Evolutionary conservation across 768 basidiomycete species (phyloP).

Genomic region (Boletus eberwhitei): DNA sequence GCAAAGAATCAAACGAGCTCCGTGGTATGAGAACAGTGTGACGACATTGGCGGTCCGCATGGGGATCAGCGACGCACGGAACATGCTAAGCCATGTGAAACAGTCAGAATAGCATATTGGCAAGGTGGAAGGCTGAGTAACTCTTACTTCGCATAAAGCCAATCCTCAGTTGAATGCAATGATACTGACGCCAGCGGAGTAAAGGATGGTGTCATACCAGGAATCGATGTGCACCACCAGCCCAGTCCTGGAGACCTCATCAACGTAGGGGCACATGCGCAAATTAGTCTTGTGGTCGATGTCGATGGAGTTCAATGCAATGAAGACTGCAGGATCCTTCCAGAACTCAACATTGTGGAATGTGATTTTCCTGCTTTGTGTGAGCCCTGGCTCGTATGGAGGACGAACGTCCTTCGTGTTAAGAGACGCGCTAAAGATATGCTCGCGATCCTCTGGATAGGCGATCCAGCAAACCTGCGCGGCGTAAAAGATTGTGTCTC

Average conservation of each 20-base stretch:
- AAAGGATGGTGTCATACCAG: conserved; percentile 7
- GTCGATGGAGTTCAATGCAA: conserved; percentile 17
- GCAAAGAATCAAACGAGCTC: neutral
- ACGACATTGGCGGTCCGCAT: neutral
- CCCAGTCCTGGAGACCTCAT: neutral
- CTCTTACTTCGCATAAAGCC: neutral
- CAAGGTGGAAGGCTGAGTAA: too few species aligned
- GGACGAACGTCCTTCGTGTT: conserved; percentile 5
- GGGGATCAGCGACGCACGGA: neutral
- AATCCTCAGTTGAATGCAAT: neutral
- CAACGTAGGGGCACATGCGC: conserved; percentile 12
- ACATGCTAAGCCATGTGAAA: neutral
- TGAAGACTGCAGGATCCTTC: conserved; percentile 16
- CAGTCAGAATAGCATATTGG: neutral
- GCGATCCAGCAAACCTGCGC: conserved; percentile 17
- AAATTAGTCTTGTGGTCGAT: conserved; percentile 5
- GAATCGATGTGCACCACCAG: conserved; percentile 10
- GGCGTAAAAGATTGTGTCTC: neutral
- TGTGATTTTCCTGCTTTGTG: conserved; percentile 1
- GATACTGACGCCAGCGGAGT: neutral
- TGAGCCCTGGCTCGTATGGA: neutral
- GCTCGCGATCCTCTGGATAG: conserved; percentile 18
- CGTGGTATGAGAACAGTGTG: neutral
- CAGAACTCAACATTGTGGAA: conserved; percentile 9
- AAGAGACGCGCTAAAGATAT: conserved; percentile 17